Evolutionary conservation across 306 rosid species (phyloP).

Genomic region (Dryas drummondii): DNA sequence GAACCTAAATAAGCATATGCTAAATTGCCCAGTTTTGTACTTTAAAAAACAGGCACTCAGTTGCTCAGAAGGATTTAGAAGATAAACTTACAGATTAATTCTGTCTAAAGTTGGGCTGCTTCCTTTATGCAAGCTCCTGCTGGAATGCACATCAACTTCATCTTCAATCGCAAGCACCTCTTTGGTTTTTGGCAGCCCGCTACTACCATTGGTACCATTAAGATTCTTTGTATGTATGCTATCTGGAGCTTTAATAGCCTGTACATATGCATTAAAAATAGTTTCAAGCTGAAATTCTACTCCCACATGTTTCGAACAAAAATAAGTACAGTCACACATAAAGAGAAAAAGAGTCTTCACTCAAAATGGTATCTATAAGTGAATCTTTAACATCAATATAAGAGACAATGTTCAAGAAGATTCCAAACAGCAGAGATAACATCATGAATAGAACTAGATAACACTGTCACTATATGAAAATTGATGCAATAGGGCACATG

Average conservation of each 20-base stretch:
- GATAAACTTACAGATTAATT: slow-evolving; percentile 76
- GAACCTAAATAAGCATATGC: background rate
- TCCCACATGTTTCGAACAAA: background rate
- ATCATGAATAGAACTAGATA: background rate
- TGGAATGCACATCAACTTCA: slow-evolving; percentile 34
- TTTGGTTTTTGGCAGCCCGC: slow-evolving; percentile 29
- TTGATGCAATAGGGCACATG: background rate
- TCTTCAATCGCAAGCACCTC: slow-evolving; percentile 37
- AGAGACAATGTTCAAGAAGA: background rate
- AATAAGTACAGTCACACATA: background rate
- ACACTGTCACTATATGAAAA: background rate
- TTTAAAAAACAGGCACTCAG: slow-evolving; percentile 2
- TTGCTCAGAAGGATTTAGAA: slow-evolving; percentile 12
- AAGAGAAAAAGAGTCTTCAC: background rate
- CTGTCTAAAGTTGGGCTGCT: slow-evolving; percentile 68
- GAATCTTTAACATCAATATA: background rate
- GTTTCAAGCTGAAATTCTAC: slow-evolving; percentile 7
- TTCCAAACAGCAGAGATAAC: background rate
- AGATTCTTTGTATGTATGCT: slow-evolving; percentile 29
- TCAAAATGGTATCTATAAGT: background rate
- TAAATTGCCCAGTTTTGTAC: slow-evolving; percentile 16
- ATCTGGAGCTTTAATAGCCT: slow-evolving; percentile 44
- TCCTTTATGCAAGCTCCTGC: slow-evolving; percentile 47
- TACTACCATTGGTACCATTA: slow-evolving; percentile 21
- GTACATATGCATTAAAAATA: slow-evolving; percentile 33